Percentiles rank a stretch among this genome's conserved stretches.
phyloP scores from a whole-genome alignment of 495 filamentous ascomycete genomes.

The Cenococcum geophilum region DNA sequence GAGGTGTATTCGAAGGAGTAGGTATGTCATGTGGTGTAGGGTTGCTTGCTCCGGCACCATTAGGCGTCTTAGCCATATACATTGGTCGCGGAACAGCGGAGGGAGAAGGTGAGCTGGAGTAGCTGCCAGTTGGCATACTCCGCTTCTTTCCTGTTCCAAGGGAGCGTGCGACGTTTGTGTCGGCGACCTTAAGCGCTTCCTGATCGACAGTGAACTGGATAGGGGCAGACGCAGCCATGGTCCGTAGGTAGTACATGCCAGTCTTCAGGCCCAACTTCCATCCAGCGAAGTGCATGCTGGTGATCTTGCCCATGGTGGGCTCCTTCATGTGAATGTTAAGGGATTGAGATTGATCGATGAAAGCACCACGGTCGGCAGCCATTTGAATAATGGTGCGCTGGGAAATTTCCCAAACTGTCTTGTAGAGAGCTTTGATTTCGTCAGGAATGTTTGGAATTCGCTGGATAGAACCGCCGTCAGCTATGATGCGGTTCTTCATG shows the following conservation, averaged over 20 bases:
- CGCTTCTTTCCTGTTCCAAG: conserved; percentile 61
- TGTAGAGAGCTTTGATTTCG: conserved; percentile 95
- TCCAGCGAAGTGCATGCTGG: conserved; percentile 97
- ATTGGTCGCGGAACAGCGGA: conserved; percentile 57
- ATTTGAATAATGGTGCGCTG: conserved; percentile 93
- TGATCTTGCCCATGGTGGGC: conserved; percentile 99
- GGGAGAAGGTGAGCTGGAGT: conserved; percentile 41
- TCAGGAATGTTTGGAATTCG: conserved; percentile 92
- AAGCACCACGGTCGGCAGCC: conserved; percentile 96
- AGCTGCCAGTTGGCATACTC: conserved; percentile 43
- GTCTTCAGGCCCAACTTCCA: conserved; percentile 99
- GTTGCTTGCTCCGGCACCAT: conserved; percentile 36
- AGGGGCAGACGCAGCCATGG: conserved; percentile 90
- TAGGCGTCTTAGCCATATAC: conserved; percentile 50
- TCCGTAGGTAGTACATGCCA: conserved; percentile 99
- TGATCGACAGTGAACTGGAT: conserved; percentile 99
- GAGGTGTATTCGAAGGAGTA: conserved; percentile 56
- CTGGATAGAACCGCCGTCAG: conserved; percentile 91
- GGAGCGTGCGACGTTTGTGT: conserved; percentile 69
- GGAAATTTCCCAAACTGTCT: conserved; percentile 99
- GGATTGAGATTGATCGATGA: conserved; percentile 97
- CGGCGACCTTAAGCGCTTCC: conserved; percentile 82
- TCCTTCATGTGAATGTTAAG: conserved; percentile 99
- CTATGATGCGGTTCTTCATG: conserved; percentile 99
- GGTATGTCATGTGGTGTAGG: conserved; percentile 49